Evolutionary conservation across 169 alveolate species (phyloP).

Genomic region (Plasmodium gonderi): DNA sequence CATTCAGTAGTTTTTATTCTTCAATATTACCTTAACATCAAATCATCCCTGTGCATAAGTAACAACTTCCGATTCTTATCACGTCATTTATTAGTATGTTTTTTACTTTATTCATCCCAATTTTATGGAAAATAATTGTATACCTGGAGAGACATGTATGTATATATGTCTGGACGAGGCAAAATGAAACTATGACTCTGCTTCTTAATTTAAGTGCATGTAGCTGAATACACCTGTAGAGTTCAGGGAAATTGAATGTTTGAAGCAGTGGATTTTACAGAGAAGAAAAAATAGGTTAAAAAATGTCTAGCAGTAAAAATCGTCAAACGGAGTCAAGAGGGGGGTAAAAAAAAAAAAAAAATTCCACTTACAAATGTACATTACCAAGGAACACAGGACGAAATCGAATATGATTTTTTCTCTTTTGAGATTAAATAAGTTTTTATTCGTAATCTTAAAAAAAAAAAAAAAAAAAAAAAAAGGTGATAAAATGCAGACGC

Average conservation of each 20-base stretch:
- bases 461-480: neutral
- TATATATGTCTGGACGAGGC: neutral
- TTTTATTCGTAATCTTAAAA: conserved; percentile 41
- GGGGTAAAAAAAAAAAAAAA: neutral
- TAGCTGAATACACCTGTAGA: conserved; percentile 54
- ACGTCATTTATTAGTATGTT: neutral
- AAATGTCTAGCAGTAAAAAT: neutral
- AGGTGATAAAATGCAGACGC: neutral
- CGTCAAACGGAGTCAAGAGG: neutral
- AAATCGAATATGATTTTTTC: conserved; percentile 72
- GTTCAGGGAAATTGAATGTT: neutral
- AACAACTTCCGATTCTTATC: neutral
- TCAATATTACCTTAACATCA: neutral
- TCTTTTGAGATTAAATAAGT: conserved; percentile 33
- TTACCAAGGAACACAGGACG: conserved; percentile 44
- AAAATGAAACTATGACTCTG: neutral
- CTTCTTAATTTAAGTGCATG: conserved; percentile 51
- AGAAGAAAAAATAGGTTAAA: neutral
- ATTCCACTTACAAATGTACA: conserved; percentile 42
- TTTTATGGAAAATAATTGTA: neutral
- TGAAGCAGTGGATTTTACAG: neutral
- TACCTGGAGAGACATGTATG: neutral
- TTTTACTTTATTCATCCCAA: neutral
- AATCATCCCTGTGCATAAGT: neutral
- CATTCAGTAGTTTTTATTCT: conserved; percentile 20